These are phyloP conservation scores for Pestalotiopsis sp. DNA, from an alignment of 2,329 filamentous ascomycete species.

Conservation along the genomic window DNA sequence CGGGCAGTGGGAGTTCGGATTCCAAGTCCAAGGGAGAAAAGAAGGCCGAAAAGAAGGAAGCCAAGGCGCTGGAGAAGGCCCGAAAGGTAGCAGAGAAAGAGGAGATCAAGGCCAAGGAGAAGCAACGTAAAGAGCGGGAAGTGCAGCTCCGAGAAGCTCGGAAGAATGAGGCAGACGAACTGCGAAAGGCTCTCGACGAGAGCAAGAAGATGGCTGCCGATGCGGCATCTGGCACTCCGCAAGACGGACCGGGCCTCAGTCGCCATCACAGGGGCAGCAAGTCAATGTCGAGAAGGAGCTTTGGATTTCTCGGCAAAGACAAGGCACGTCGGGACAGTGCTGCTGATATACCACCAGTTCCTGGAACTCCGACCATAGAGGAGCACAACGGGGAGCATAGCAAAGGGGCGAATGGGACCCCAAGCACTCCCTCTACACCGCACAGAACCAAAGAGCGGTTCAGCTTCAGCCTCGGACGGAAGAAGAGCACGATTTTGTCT, in stretches of 20 bases:
- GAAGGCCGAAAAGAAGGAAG: constrained; percentile 71
- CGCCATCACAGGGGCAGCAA: constrained; percentile 74
- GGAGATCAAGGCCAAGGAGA: constrained; percentile 46
- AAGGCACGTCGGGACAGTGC: constrained; percentile 39
- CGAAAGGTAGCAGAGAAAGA: constrained; percentile 49
- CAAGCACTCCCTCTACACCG: constrained; percentile 19
- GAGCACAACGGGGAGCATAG: constrained; percentile 31
- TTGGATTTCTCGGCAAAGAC: constrained; percentile 65
- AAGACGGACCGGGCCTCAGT: constrained; percentile 53
- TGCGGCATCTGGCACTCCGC: constrained; percentile 40
- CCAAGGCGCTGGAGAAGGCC: constrained; percentile 55
- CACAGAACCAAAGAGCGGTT: constrained; percentile 61
- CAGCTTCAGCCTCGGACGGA: constrained; percentile 67
- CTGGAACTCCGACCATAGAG: constrained; percentile 22
- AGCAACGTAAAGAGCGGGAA: constrained; percentile 40
- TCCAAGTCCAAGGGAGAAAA: constrained; percentile 62
- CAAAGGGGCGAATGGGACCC: constrained; percentile 8
- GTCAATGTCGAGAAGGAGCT: constrained; percentile 77
- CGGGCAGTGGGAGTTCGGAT: constrained; percentile 23
- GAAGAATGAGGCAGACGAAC: constrained; percentile 53
- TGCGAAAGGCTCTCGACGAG: constrained; percentile 60
- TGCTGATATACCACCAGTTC: constrained; percentile 25
- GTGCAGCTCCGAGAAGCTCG: constrained; percentile 37
- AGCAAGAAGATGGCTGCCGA: constrained; percentile 54
- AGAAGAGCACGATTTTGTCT: constrained; percentile 64